Conservation (phyloP, 208 protist genomes). For the Crithidia sp. region DNA sequence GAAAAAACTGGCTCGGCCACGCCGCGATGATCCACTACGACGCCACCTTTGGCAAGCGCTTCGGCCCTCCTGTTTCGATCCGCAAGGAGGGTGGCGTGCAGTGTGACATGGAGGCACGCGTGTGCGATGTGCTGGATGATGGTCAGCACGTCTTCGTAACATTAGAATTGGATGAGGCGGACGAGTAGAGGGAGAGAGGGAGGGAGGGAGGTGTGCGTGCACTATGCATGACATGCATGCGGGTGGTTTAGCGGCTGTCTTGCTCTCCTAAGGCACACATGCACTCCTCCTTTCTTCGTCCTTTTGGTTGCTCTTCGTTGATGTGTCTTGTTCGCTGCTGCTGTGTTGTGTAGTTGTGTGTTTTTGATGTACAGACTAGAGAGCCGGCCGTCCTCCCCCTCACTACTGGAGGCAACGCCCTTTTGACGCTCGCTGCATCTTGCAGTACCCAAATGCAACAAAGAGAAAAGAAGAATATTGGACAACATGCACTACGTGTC, state of each 20-base stretch:
- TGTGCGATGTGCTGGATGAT: constrained; percentile 84
- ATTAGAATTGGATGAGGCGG: constrained; percentile 38
- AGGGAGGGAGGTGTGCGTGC: neutral
- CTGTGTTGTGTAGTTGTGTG: no score
- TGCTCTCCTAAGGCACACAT: no score
- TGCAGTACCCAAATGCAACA: no score
- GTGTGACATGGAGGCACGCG: constrained; percentile 66
- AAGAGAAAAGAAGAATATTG: no score
- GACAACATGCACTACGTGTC: no score
- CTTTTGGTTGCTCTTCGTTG: no score
- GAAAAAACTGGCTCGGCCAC: constrained; percentile 90
- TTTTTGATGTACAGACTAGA: no score
- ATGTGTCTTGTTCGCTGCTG: no score
- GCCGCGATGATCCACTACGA: constrained; percentile 93
- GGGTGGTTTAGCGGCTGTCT: no score
- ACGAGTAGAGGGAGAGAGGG: neutral
- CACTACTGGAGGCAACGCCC: no score
- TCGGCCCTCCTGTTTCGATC: constrained; percentile 71
- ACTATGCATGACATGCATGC: neutral
- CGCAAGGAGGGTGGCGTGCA: constrained; percentile 84
- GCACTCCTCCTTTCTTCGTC: neutral
- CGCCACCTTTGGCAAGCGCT: constrained; percentile 61
- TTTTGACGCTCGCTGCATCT: no score
- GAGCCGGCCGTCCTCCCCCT: no score
- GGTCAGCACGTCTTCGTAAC: constrained; percentile 86